Percentiles rank a stretch among this genome's conserved stretches.
Evolutionary conservation across 2,329 filamentous ascomycete species (phyloP).

Genomic region (Rugonectria rugulosa): DNA sequence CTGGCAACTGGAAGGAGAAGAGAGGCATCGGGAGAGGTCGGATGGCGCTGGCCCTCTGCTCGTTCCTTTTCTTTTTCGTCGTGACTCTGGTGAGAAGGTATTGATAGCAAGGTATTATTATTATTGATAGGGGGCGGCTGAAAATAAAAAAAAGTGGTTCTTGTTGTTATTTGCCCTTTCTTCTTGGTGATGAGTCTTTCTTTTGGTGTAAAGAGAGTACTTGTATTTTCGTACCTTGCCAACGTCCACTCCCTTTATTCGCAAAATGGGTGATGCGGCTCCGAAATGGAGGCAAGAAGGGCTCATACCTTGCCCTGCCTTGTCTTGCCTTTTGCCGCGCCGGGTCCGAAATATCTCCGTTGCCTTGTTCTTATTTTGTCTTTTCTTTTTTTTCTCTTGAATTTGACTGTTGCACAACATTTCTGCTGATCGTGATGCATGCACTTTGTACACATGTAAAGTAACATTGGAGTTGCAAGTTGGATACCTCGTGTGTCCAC

Average conservation of each 20-base stretch:
- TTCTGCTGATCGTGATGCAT: too few relatives aligned
- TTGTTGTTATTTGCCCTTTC: too few relatives aligned
- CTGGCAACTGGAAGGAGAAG: too few relatives aligned
- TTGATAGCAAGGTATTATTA: background rate
- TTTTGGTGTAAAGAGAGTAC: background rate
- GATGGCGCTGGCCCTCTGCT: constrained; percentile 13
- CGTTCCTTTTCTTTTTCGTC: constrained; percentile 10
- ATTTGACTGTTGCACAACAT: background rate
- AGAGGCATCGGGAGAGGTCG: constrained; percentile 34
- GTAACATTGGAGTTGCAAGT: too few relatives aligned
- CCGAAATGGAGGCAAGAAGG: background rate
- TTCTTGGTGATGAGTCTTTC: constrained; percentile 24
- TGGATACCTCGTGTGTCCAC: too few relatives aligned
- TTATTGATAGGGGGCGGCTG: constrained; percentile 23
- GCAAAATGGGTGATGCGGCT: background rate
- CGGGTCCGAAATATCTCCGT: constrained; percentile 35
- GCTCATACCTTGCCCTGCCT: background rate
- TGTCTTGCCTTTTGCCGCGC: constrained; percentile 22
- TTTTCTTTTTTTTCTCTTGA: constrained; percentile 12
- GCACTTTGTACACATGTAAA: too few relatives aligned
- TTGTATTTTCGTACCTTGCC: too few relatives aligned
- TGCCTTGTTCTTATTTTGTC: background rate
- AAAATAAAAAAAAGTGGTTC: too few relatives aligned
- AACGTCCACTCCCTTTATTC: constrained; percentile 5
- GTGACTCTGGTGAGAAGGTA: constrained; percentile 13